These are phyloP conservation scores for Fusarium irregulare DNA, from an alignment of 2,329 filamentous ascomycete genomes.

Conservation along the genomic window DNA sequence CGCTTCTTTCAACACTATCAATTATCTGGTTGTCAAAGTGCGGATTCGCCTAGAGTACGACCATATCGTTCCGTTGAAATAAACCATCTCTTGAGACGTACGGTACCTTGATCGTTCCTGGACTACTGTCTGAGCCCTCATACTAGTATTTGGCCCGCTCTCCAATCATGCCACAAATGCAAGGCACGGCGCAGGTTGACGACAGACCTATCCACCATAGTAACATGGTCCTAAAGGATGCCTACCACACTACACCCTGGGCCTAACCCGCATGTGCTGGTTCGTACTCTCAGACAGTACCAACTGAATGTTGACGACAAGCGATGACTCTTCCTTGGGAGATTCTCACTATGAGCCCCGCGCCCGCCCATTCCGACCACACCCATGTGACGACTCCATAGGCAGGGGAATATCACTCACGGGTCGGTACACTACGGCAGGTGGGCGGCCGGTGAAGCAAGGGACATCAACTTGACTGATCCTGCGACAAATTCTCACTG, in stretches of 20 bases:
- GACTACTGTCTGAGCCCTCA: conserved; percentile 33
- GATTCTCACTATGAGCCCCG: conserved; percentile 33
- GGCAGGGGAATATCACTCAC: conserved; percentile 37
- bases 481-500: conserved; percentile 1
- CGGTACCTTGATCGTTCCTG: conserved; percentile 43
- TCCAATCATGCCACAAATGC: conserved; percentile 47
- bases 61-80: neutral
- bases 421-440: conserved; percentile 1
- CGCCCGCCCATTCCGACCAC: conserved; percentile 39
- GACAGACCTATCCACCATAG: conserved; percentile 40
- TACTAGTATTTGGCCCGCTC: conserved; percentile 40
- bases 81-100: conserved; percentile 22
- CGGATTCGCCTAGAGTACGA: neutral
- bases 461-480: conserved; percentile 36
- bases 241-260: conserved; percentile 31
- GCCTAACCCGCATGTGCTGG: conserved; percentile 17
- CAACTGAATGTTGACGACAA: conserved; percentile 34
- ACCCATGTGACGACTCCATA: conserved; percentile 45
- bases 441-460: conserved; percentile 43
- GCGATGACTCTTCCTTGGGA: conserved; percentile 23
- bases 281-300: conserved; percentile 27
- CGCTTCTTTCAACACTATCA: neutral
- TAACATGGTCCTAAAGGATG: conserved; percentile 34
- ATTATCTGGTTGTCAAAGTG: conserved; percentile 2
- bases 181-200: conserved; percentile 47